phyloP scores from a whole-genome alignment of 169 alveolate species.

The Plasmodium gonderi region DNA sequence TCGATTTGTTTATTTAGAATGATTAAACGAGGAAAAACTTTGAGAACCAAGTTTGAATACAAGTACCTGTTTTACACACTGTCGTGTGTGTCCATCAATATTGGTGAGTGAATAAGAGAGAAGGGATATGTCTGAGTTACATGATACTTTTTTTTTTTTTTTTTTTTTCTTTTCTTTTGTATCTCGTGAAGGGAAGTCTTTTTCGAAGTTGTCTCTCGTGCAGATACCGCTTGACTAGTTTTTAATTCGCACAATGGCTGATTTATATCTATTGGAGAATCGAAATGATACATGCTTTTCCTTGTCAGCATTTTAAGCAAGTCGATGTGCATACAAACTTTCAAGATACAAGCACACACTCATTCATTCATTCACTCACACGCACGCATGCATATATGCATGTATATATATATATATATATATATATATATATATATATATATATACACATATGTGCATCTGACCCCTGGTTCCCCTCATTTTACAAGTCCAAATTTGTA shows the following conservation, averaged over 20 bases:
- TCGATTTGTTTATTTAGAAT: slow-evolving; percentile 27
- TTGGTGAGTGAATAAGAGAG: slow-evolving; percentile 13
- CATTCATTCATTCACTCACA: too few relatives aligned
- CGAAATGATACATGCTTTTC: neutral
- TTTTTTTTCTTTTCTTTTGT: too few relatives aligned
- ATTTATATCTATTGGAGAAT: neutral
- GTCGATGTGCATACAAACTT: neutral
- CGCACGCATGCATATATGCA: neutral
- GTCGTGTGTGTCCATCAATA: slow-evolving; percentile 43
- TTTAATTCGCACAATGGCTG: too few relatives aligned
- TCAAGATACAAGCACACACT: too few relatives aligned
- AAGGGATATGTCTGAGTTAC: too few relatives aligned
- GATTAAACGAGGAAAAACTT: slow-evolving; percentile 16
- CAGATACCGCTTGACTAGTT: neutral
- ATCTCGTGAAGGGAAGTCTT: neutral
- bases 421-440: neutral
- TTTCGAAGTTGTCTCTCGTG: neutral
- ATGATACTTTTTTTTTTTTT: too few relatives aligned
- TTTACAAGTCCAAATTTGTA: neutral
- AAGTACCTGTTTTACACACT: slow-evolving; percentile 45
- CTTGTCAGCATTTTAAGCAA: neutral
- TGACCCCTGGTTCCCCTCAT: too few relatives aligned
- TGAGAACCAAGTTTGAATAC: slow-evolving; percentile 42
- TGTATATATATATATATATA: neutral
- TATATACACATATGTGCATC: too few relatives aligned